These are phyloP conservation scores for Saccharomyces pastorianus DNA, from an alignment of 1,139 yeast species.

Conservation along the genomic window DNA sequence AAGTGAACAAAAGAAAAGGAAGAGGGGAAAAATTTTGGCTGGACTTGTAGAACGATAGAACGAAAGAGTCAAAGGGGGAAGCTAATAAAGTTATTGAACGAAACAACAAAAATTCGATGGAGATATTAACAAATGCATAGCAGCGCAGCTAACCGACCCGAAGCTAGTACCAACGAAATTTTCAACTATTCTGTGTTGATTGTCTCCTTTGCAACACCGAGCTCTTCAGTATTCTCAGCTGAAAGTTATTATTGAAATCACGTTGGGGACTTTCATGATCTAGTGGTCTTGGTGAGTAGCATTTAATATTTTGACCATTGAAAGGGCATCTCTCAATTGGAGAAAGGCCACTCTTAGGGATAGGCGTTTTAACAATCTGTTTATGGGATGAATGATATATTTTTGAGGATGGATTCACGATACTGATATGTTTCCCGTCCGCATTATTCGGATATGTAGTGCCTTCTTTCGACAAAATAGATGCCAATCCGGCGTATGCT, in stretches of 20 bases:
- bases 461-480: background rate
- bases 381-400: conserved; percentile 9
- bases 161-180: background rate
- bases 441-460: background rate
- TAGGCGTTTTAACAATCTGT: conserved; percentile 12
- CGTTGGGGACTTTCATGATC: background rate
- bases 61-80: background rate
- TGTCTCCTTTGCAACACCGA: conserved; percentile 14
- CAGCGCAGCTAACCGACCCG: background rate
- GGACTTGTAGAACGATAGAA: too few relatives aligned
- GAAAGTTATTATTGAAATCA: conserved; percentile 4
- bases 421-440: conserved; percentile 6
- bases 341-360: conserved; percentile 6
- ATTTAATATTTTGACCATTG: background rate
- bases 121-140: too few relatives aligned
- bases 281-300: background rate
- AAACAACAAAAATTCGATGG: background rate
- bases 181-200: background rate
- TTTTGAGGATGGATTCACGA: conserved; percentile 4
- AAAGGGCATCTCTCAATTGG: background rate
- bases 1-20: background rate
- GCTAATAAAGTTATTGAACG: background rate
- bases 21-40: background rate
- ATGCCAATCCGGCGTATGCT: background rate
- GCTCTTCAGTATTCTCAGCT: conserved; percentile 13